These are phyloP conservation scores for Euphorbia pulcherrima DNA, from an alignment of 345 rosid species.

Conservation along the genomic window DNA sequence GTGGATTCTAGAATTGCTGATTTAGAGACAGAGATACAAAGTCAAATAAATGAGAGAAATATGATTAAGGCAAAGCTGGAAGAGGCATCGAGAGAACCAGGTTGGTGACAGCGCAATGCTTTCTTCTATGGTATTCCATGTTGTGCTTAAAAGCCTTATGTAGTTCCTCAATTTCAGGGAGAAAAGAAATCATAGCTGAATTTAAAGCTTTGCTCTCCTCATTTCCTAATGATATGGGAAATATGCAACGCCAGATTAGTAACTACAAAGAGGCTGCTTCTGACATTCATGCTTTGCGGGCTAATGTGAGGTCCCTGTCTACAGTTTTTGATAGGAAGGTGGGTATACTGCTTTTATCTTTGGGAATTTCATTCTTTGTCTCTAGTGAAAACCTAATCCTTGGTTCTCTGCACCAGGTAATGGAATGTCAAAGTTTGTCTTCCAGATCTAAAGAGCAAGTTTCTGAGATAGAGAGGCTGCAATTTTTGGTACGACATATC, in stretches of 20 bases:
- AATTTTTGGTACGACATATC: conserved; percentile 56
- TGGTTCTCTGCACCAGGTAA: conserved; percentile 47
- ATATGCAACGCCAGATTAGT: conserved; percentile 74
- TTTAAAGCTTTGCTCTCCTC: conserved; percentile 80
- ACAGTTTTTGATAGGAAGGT: conserved; percentile 70
- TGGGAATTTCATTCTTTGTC: conserved; percentile 4
- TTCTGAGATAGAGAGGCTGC: conserved; percentile 59
- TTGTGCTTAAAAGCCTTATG: conserved; percentile 23
- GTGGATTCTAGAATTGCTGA: conserved; percentile 60
- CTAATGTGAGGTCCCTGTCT: conserved; percentile 75
- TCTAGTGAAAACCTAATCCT: conserved; percentile 16
- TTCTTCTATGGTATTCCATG: neutral
- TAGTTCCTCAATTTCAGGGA: conserved; percentile 52
- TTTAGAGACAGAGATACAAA: conserved; percentile 59
- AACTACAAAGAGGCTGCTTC: conserved; percentile 67
- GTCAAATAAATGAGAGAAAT: conserved; percentile 54
- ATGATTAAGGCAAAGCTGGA: conserved; percentile 57
- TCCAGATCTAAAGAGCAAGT: conserved; percentile 53
- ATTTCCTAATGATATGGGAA: conserved; percentile 85
- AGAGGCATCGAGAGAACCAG: conserved; percentile 69
- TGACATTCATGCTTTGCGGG: conserved; percentile 72
- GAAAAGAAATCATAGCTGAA: conserved; percentile 77
- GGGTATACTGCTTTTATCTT: conserved; percentile 14
- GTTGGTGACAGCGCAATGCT: conserved; percentile 30
- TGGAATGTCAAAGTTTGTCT: conserved; percentile 56